These are phyloP conservation scores for Geranium incanum DNA, from an alignment of 441 rosid species.

Conservation along the genomic window DNA sequence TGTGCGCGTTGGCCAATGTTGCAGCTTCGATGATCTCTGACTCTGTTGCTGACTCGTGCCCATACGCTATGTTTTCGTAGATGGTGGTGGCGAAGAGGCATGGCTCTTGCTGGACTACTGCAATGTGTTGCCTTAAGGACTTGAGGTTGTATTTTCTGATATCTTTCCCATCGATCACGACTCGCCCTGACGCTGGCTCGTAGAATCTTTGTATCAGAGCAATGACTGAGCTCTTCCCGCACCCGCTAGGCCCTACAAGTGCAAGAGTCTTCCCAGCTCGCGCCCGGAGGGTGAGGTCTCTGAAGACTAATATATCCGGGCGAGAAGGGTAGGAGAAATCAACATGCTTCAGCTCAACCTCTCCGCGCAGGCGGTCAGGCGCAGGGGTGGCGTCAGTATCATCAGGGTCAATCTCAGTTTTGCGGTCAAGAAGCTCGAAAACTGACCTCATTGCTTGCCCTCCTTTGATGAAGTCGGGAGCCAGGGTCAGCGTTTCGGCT, in stretches of 20 bases:
- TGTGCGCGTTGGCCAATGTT: constrained; percentile 84
- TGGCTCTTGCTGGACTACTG: constrained; percentile 92
- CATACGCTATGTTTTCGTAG: constrained; percentile 89
- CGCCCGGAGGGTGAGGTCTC: constrained; percentile 77
- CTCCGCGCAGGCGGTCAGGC: constrained; percentile 85
- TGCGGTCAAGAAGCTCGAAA: constrained; percentile 87
- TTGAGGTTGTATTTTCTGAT: constrained; percentile 86
- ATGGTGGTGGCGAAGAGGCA: constrained; percentile 84
- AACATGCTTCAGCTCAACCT: constrained; percentile 87
- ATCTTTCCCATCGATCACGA: constrained; percentile 86
- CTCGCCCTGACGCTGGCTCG: constrained; percentile 87
- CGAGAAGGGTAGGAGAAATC: constrained; percentile 97
- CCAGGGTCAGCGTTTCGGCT: constrained; percentile 90
- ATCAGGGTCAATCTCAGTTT: constrained; percentile 96
- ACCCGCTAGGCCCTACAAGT: constrained; percentile 96
- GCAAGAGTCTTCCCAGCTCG: constrained; percentile 93
- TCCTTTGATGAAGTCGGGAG: constrained; percentile 98
- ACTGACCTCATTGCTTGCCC: constrained; percentile 94
- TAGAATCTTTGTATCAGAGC: constrained; percentile 77
- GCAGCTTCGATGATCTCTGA: constrained; percentile 94
- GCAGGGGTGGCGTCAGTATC: constrained; percentile 76
- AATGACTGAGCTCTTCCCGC: constrained; percentile 93
- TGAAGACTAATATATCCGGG: constrained; percentile 76
- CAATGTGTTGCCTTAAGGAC: constrained; percentile 80
- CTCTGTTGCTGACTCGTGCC: constrained; percentile 74